Evolutionary conservation across 768 basidiomycete species (phyloP), one percentile per base, ranked within the genome.

Genomic region (Pisolithus microcarpus): DNA sequence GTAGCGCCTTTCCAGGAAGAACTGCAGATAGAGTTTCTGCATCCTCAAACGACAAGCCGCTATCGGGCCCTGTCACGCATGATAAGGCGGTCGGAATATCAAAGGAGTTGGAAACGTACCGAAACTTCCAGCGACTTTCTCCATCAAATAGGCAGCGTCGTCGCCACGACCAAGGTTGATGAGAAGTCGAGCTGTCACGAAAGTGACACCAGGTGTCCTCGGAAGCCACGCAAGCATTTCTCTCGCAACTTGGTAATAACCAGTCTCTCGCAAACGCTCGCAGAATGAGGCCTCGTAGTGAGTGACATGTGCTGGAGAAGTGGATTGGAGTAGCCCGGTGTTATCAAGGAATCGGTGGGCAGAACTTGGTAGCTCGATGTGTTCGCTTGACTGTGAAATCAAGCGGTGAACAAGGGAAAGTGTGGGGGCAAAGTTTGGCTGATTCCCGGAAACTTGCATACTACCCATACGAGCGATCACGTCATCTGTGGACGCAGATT

Each of bases 151-250:
- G 1, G 83, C 79, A 2, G 90, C 87, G 56, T 93, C 90, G 46
- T 85, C 87, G 24, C 77, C 70, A 34, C 83, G 78, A 5, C 86
- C 83, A 30, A 80, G 67, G 55, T 79, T 75, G 42, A 91, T 65
- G 73, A 78, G 80, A 7, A 91, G 70, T 55, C 82, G 74, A 5
- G 83, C 82, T 37, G 79, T 75, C 37, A 94, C 78, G 65, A 90
- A 95, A 28, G 77, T 75, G 45, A 82, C 81, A 4, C 80, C 87
- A 24, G 91, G 81, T 15, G 86, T 85, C 43, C 84, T 72, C 10
- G 92, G 91, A 24, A 93, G 76, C 81, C 87, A 87, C 21, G 80
- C 80, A 43, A 90, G 68, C 50, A 88, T 71, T 53, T 86, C 84
- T 46, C 76, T 68, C 1, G 87, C 75, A 34, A 79, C 72, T 52